Evolutionary conservation across 2,329 filamentous ascomycete genomes (phyloP).

Genomic region (Pyrenophora seminiperda): DNA sequence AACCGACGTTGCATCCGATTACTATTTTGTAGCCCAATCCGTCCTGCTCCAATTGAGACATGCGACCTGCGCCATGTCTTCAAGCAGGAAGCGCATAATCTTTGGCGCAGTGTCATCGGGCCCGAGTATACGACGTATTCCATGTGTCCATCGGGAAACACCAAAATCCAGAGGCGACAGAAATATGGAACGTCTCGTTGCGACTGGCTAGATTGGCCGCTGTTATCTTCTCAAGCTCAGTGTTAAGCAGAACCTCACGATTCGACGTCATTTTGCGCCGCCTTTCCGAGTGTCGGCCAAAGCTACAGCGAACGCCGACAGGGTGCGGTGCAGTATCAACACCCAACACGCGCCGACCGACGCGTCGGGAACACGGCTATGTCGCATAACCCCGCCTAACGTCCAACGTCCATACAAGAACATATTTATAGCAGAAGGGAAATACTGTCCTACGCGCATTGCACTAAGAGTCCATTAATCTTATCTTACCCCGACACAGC

Average conservation of each 20-base stretch:
- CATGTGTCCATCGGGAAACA: slow-evolving; percentile 6
- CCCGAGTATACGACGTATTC: slow-evolving; percentile 20
- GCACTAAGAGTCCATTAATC: neutral
- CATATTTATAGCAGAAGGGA: slow-evolving; percentile 3
- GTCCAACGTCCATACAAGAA: neutral
- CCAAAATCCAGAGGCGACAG: neutral
- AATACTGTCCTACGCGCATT: neutral
- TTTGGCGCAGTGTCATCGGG: slow-evolving; percentile 27
- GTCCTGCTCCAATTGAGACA: slow-evolving; percentile 8
- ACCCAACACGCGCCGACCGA: slow-evolving; percentile 37
- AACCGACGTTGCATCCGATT: slow-evolving; percentile 43
- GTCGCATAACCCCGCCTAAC: slow-evolving; percentile 12
- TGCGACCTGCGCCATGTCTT: slow-evolving; percentile 20
- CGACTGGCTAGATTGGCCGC: slow-evolving; percentile 8
- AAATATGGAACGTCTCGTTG: neutral
- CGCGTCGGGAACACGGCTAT: slow-evolving; percentile 31
- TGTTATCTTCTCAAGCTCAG: slow-evolving; percentile 11
- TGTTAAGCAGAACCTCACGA: slow-evolving; percentile 15
- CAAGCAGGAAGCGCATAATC: slow-evolving; percentile 34
- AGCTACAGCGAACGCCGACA: slow-evolving; percentile 28
- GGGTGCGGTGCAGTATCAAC: slow-evolving; percentile 30
- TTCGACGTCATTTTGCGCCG: slow-evolving; percentile 43
- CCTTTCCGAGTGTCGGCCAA: slow-evolving; percentile 35
- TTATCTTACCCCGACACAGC: neutral
- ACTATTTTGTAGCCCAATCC: slow-evolving; percentile 40